A percentile compares a stretch with the other conserved stretches of the same genome.
phyloP scores from a whole-genome alignment of 805 yeast genomes.

The Metschnikowia lunata region DNA sequence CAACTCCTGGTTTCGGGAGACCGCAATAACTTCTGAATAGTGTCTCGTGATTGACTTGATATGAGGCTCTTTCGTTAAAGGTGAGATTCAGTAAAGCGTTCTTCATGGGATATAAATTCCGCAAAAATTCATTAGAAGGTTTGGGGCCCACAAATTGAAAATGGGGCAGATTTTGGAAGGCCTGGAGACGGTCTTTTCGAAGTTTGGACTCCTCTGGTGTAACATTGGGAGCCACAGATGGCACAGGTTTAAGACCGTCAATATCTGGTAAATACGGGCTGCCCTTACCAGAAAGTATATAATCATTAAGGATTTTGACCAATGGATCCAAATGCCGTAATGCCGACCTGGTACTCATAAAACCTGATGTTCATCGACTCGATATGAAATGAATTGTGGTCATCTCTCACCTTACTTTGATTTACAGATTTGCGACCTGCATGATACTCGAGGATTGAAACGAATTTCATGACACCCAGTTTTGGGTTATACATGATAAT shows the following conservation, averaged over 20 bases:
- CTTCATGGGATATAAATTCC: slow-evolving; percentile 11
- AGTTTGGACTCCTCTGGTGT: slow-evolving; percentile 6
- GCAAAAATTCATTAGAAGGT: slow-evolving; percentile 3
- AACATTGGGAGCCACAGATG: neutral
- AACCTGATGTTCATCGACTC: too few relatives aligned
- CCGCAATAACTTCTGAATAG: slow-evolving; percentile 24
- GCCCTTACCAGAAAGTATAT: slow-evolving; percentile 1
- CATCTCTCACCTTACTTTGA: too few relatives aligned
- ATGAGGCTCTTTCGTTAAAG: slow-evolving; percentile 1
- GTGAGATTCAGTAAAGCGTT: slow-evolving; percentile 7
- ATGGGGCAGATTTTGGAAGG: slow-evolving; percentile 9
- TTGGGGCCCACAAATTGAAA: slow-evolving; percentile 7
- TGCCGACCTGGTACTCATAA: too few relatives aligned
- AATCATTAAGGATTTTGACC: slow-evolving; percentile 6
- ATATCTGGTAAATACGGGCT: slow-evolving; percentile 10
- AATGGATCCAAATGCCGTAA: slow-evolving; percentile 1
- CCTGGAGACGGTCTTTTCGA: slow-evolving; percentile 6
- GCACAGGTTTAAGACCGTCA: neutral
- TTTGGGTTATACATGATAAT: too few relatives aligned
- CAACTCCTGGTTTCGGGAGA: slow-evolving; percentile 25
- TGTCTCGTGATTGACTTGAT: slow-evolving; percentile 22
- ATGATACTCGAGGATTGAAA: too few relatives aligned
- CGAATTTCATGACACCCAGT: too few relatives aligned
- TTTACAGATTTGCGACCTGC: too few relatives aligned
- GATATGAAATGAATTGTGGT: too few relatives aligned